Base-by-base conservation (phyloP, 768 basidiomycete species). In the Rhizopogon vesiculosus region DNA sequence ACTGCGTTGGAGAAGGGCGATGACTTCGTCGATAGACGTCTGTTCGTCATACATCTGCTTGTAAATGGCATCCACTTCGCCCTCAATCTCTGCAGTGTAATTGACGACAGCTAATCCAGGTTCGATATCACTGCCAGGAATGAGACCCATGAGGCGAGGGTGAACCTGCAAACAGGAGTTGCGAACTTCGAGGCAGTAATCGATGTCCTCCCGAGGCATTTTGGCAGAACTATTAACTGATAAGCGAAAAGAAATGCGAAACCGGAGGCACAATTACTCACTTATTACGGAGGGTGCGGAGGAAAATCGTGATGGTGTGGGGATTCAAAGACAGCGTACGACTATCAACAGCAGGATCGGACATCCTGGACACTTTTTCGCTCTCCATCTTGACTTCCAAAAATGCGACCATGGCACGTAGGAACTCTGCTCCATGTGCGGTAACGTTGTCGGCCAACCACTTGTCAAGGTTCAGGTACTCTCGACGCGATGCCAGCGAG, bases 21-120 rank as follows among this genome's bases (percentile, higher is more conserved):
- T 90, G 60, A 98, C 93, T 59, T 96, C 91, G 69, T 98, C 96
- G 64, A 98, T 93, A 54, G 91, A 82, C 54, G 93, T 90, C 63
- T 93, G 85, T 68, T 93, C 92, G 68, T 93, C 91, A 71, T 98
- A 99, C 94, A 99, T 97, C 71, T 93, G 87, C 71, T 93, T 94
- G 79, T 96, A 98, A 68, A 97, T 94, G 51, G 84, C 80, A 62
- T 98, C 97, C 55, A 97, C 94, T 72, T 98, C 94, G 10, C 83
- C 77, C 69, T 97, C 93, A 53, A 96, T 89, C 63, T 98, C 95
- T 46, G 86, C 72, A 6, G 91, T 78, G 73, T 97, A 98, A 56
- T 77, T 86, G 67, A 95, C 85, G 19, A 97, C 95, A 5, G 84
- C 79, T 68, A 96, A 89, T 22, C 95, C 96, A 19, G 94, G 93